Percentiles rank a stretch among this genome's conserved stretches.
Conservation (phyloP, 371 early-diverging fungal species). For the Rhizopus microsporus region DNA sequence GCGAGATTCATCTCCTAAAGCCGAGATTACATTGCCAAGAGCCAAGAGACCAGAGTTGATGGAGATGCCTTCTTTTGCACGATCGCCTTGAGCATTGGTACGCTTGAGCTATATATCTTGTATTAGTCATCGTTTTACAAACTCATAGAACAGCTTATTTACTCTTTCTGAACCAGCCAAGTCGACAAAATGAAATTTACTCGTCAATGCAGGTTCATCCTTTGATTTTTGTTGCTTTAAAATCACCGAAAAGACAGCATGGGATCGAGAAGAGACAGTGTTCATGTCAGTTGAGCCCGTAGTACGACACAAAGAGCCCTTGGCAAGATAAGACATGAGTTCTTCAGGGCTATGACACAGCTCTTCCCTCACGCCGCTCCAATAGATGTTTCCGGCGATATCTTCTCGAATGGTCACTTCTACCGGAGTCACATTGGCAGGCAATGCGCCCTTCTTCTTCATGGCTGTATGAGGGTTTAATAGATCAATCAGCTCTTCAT, state of each 20-base stretch:
- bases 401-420: conserved; percentile 87
- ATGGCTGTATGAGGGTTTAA: conserved; percentile 52
- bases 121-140: neutral
- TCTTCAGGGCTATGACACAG: conserved; percentile 75
- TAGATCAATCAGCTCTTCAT: conserved; percentile 93
- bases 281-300: conserved; percentile 98
- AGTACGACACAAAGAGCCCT: conserved; percentile 88
- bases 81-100: conserved; percentile 92
- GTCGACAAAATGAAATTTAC: conserved; percentile 96
- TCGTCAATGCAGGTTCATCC: conserved; percentile 29
- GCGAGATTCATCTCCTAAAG: conserved; percentile 86
- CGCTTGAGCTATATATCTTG: conserved; percentile 70
- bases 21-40: conserved; percentile 98
- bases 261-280: conserved; percentile 94
- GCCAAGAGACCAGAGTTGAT: conserved; percentile 98
- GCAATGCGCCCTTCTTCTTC: conserved; percentile 24
- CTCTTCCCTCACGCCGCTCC: conserved; percentile 89
- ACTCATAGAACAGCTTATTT: conserved; percentile 13
- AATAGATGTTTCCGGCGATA: conserved; percentile 86
- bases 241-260: conserved; percentile 97
- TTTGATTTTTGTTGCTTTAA: conserved; percentile 57
- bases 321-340: conserved; percentile 68
- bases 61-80: conserved; percentile 95
- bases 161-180: conserved; percentile 83
- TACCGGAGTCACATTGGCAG: conserved; percentile 10